Conservation (phyloP, 768 basidiomycete genomes). For the Suillus subluteus region DNA sequence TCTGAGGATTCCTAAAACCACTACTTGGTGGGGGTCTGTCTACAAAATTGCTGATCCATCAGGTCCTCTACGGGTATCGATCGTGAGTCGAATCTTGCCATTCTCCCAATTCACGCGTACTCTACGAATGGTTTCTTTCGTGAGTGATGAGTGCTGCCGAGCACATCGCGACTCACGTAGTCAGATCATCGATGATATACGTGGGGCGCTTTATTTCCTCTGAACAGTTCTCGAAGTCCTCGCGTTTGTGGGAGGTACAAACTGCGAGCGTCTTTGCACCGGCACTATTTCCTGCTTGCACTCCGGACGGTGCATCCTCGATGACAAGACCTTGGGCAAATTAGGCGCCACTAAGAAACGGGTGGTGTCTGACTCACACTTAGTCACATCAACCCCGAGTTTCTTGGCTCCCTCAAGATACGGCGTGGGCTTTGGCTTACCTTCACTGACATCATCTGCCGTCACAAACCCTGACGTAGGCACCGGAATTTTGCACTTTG, state of each 20-base stretch:
- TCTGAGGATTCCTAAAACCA: not conserved
- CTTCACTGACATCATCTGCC: constrained; percentile 57
- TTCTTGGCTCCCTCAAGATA: constrained; percentile 77
- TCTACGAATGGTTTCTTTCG: not conserved
- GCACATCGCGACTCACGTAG: constrained; percentile 47
- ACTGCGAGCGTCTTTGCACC: constrained; percentile 80
- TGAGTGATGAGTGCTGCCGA: not conserved
- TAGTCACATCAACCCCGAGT: constrained; percentile 56
- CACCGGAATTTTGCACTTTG: constrained; percentile 60
- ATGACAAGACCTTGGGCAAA: constrained; percentile 72
- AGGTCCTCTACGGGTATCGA: constrained; percentile 2
- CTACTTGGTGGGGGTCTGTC: not conserved
- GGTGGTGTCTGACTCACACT: constrained; percentile 47
- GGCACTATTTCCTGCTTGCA: constrained; percentile 74
- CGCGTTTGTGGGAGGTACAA: constrained; percentile 74
- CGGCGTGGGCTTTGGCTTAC: constrained; percentile 84
- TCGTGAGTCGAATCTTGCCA: not conserved
- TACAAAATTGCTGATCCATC: not conserved
- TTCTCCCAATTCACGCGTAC: constrained; percentile 4
- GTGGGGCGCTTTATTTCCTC: constrained; percentile 48
- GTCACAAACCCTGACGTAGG: constrained; percentile 70
- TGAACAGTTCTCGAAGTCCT: constrained; percentile 52
- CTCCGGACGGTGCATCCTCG: constrained; percentile 88
- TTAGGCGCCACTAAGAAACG: constrained; percentile 1
- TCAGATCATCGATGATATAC: constrained; percentile 71